Base-by-base conservation (phyloP, 2,329 filamentous ascomycete genomes). In the Cordyceps sp. region DNA sequence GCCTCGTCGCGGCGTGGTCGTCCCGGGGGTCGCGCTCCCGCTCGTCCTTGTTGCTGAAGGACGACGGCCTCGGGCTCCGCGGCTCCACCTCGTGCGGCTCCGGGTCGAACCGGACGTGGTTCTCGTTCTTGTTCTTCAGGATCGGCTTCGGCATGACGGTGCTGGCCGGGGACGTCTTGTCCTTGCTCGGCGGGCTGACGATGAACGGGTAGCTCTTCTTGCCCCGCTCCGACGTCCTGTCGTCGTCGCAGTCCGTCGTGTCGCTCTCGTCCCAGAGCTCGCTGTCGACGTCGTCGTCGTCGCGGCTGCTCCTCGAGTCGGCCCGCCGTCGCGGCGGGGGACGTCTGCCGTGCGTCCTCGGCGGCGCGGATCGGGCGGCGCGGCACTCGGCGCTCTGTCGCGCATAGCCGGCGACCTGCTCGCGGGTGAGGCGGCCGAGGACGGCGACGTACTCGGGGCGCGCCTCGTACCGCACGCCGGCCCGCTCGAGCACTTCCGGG, bases 391-490 rank as follows among this genome's bases (percentile, higher is more conserved):
- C 54, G 25, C 59, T 71, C 32, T 58, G 53, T 4, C 57, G 56
- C 2, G 69, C 69, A 34, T 60, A 66, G 6, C 64, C 55, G 15
- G 54, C 52, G 25, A 78, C 63, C 27, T 75, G 48, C 10, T 66
- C 61, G 2, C 57, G 58, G 2, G 55, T 55, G 3, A 76, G 53
- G 12, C 63, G 54, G 5, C 73, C 73, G 0, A 77, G 57, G 4
- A 77, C 51, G 10, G 71, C 72, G 3, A 76, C 69, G 36, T 69
- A 76, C 2, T 66, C 61, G 0, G 69, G 69, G 2, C 67, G 59
- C 9, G 70, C 71, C 46, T 75, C 70, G 41, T 72, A 75, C 9
- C 71, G 62, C 16, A 71, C 58, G 10, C 66, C 61, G 4, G 68
- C 67, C 26, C 60, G 54, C 25, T 62, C 57, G 4, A 76, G 54